These are phyloP conservation scores for Didymella exigua DNA, from an alignment of 2,329 filamentous ascomycete species.

Conservation along the genomic window DNA sequence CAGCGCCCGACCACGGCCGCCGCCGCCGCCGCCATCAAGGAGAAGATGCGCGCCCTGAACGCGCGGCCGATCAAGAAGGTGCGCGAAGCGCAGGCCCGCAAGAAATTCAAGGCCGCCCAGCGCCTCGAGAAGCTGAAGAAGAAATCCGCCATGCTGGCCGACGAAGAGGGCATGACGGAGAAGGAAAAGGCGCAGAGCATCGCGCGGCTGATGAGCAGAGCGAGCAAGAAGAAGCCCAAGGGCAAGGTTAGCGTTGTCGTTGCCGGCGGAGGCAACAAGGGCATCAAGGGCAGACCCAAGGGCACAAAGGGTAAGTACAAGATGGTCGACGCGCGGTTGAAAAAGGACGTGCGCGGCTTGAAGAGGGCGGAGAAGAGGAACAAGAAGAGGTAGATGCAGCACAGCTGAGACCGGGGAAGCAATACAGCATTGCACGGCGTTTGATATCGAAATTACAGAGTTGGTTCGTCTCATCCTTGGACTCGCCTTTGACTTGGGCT, in stretches of 20 bases:
- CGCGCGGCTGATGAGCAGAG: constrained; percentile 77
- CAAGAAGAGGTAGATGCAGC: constrained; percentile 62
- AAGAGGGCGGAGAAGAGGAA: constrained; percentile 83
- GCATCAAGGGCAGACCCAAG: constrained; percentile 82
- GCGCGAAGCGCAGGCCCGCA: constrained; percentile 90
- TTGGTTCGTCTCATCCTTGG: not conserved
- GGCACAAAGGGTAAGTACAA: constrained; percentile 97
- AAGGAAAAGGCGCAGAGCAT: constrained; percentile 93
- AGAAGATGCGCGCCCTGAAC: constrained; percentile 90
- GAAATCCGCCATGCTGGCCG: constrained; percentile 88
- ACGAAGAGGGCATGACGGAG: constrained; percentile 91
- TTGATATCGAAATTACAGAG: constrained; percentile 8
- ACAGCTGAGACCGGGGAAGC: not conserved
- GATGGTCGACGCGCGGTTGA: constrained; percentile 93
- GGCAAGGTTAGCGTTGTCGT: constrained; percentile 86
- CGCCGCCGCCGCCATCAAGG: constrained; percentile 88
- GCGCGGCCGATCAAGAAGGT: constrained; percentile 99
- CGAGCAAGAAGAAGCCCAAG: constrained; percentile 83
- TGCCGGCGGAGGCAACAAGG: constrained; percentile 81
- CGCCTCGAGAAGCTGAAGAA: constrained; percentile 92
- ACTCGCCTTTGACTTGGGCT: not conserved
- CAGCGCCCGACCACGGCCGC: constrained; percentile 91
- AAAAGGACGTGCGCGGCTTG: constrained; percentile 91
- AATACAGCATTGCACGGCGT: constrained; percentile 2
- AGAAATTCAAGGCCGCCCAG: constrained; percentile 95